Evolutionary conservation across 208 protist genomes (phyloP).

Genomic region (Phytomonas francai): DNA sequence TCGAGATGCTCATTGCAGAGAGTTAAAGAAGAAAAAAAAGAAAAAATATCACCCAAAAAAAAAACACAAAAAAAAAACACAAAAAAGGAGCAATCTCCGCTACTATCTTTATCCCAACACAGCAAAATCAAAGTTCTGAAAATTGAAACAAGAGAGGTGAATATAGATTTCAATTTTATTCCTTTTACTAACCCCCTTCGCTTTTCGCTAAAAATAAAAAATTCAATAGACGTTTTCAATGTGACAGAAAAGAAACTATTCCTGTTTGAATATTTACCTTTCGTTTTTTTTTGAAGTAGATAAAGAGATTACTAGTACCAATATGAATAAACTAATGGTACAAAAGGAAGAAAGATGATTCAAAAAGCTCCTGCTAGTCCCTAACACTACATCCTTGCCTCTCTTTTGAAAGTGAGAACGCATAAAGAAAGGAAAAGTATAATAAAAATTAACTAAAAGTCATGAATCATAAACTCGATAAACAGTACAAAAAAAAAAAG

Average conservation of each 20-base stretch:
- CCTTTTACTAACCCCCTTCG: background rate
- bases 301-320: conserved; percentile 9
- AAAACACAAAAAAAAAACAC: conserved; percentile 7
- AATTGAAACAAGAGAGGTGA: conserved; percentile 4
- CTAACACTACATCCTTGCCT: conserved; percentile 2
- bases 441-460: background rate
- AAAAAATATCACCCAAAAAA: conserved; percentile 3
- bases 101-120: conserved; percentile 11
- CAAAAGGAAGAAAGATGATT: conserved; percentile 8
- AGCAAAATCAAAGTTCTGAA: background rate
- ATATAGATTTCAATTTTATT: conserved; percentile 7
- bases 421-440: background rate
- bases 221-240: conserved; percentile 3
- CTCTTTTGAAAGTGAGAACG: background rate
- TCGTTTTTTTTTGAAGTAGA: conserved; percentile 15
- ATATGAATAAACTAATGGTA: background rate
- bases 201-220: conserved; percentile 7
- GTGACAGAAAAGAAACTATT: conserved; percentile 7
- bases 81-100: conserved; percentile 3
- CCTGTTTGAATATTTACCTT: conserved; percentile 11
- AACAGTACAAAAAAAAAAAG: conserved; percentile 6
- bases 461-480: background rate
- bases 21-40: background rate
- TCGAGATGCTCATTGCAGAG: background rate
- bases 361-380: conserved; percentile 1